Evolutionary conservation across 2,329 filamentous ascomycete species (phyloP).

Genomic region (Cladosporium phlei): DNA sequence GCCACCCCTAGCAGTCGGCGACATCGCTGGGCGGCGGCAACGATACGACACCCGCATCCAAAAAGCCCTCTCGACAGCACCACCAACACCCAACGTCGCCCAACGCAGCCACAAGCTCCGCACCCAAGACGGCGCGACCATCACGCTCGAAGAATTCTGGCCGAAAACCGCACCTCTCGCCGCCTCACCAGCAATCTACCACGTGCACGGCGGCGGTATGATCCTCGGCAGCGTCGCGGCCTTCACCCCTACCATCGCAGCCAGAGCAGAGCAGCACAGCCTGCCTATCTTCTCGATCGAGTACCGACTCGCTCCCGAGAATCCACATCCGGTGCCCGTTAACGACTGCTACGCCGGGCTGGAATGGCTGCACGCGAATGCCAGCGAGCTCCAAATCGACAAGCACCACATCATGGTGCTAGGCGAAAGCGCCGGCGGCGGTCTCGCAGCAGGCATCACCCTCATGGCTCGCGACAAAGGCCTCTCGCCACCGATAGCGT

Average conservation of each 20-base stretch:
- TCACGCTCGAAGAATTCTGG: constrained; percentile 19
- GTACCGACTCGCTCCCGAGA: constrained; percentile 43
- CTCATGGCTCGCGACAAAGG: constrained; percentile 31
- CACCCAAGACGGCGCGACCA: not conserved
- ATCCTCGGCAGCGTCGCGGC: constrained; percentile 31
- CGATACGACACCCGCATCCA: constrained; percentile 12
- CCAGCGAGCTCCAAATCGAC: constrained; percentile 40
- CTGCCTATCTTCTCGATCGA: constrained; percentile 34
- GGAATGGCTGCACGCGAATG: constrained; percentile 36
- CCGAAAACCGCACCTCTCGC: constrained; percentile 12
- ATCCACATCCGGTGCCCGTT: constrained; percentile 33
- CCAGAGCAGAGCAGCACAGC: constrained; percentile 24
- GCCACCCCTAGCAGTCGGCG: constrained; percentile 12
- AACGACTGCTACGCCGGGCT: constrained; percentile 41
- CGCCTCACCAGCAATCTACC: constrained; percentile 28
- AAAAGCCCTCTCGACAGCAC: constrained; percentile 7
- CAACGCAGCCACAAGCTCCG: constrained; percentile 19
- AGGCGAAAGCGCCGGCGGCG: constrained; percentile 43
- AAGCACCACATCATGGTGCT: constrained; percentile 36
- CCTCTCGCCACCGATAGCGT: constrained; percentile 29
- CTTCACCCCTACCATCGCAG: constrained; percentile 23
- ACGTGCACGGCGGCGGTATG: constrained; percentile 42
- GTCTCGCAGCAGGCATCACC: constrained; percentile 37
- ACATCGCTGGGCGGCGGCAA: constrained; percentile 17
- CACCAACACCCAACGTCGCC: constrained; percentile 15